Evolutionary conservation across 2,329 filamentous ascomycete species (phyloP), one percentile per base, ranked within the genome.

Genomic region (Dichotomopilus funicola): DNA sequence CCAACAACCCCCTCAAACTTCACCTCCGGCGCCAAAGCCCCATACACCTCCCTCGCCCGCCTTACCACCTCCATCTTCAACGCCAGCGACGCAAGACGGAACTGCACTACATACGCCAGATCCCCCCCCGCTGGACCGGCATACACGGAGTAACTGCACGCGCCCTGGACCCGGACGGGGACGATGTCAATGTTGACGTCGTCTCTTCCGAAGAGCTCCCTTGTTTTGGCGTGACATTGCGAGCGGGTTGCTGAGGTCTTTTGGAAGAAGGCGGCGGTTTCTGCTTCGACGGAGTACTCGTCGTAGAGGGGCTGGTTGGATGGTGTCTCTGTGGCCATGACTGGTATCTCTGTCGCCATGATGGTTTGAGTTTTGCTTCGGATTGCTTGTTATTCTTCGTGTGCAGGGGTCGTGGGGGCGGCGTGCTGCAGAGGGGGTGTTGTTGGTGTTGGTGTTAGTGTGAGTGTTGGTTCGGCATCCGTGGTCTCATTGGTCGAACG

Each of bases 61-160:
- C 9, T 12, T 9, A 13, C 7, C 4, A 42, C 12, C 7, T 31
- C 41, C 6, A 3, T 3, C 13, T 44, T 38, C 41, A 45, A 35
- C 2, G 41, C 41, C 4, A 51, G 49, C 6, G 49, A 51, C 13
- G 37, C 9, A 35, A 45, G 49, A 19, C 41, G 49, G 13, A 51
- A 51, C 13, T 51, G 49, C n/a, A 51, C 41, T 7, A 51, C 41
- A 8, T 51, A 51, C 38, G 37, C 41, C 41, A 38, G 34, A 7
- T 44, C 41, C 37, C 19, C 19, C 19, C 19, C 19, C 19, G 3
- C 19, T 3, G 31, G 49, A 11, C 49, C 49, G n/a, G 46, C 46
- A 11, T 49, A 49, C 13, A 49, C 46, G 6, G 46, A 31, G 10
- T 49, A 49, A 11, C 35, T 40, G 36, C 47, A 49, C 2, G 5